phyloP scores from a whole-genome alignment of 352 stramenopile genomes.

The Plasmopara halstedii region DNA sequence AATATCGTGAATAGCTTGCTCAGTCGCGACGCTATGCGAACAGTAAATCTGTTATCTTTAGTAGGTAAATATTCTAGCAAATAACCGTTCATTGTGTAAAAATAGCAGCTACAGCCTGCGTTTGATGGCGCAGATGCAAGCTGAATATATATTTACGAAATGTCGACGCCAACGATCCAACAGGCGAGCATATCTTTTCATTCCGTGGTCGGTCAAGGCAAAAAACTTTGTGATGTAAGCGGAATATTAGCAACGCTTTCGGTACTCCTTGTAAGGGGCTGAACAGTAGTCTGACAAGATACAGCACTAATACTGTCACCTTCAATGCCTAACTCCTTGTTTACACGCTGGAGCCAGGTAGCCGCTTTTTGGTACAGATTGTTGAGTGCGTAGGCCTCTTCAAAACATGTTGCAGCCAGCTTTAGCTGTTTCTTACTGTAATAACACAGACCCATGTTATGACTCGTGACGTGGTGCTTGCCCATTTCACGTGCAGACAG shows the following conservation, averaged over 20 bases:
- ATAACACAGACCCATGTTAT: constrained; percentile 94
- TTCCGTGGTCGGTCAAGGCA: constrained; percentile 47
- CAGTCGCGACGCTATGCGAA: too few relatives aligned
- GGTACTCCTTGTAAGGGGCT: background rate
- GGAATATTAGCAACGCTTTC: background rate
- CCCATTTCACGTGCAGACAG: constrained; percentile 83
- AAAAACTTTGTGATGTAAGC: constrained; percentile 24
- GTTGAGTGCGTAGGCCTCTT: constrained; percentile 63
- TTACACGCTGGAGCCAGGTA: constrained; percentile 76
- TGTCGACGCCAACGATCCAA: constrained; percentile 4
- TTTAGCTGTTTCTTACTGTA: constrained; percentile 83
- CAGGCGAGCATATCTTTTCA: constrained; percentile 15
- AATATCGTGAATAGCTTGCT: too few relatives aligned
- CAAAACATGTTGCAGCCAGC: constrained; percentile 55
- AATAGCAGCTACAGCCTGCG: too few relatives aligned
- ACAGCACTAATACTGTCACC: constrained; percentile 4
- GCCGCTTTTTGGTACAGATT: constrained; percentile 67
- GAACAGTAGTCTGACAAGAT: constrained; percentile 1
- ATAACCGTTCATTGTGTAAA: too few relatives aligned
- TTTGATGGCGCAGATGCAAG: too few relatives aligned
- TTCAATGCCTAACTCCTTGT: constrained; percentile 40
- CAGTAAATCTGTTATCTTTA: too few relatives aligned
- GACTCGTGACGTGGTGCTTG: constrained; percentile 92
- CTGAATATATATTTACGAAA: too few relatives aligned
- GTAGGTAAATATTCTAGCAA: too few relatives aligned